These are phyloP conservation scores for Aristolochia contorta DNA, from an alignment of 164 flowering plant species.

Conservation along the genomic window DNA sequence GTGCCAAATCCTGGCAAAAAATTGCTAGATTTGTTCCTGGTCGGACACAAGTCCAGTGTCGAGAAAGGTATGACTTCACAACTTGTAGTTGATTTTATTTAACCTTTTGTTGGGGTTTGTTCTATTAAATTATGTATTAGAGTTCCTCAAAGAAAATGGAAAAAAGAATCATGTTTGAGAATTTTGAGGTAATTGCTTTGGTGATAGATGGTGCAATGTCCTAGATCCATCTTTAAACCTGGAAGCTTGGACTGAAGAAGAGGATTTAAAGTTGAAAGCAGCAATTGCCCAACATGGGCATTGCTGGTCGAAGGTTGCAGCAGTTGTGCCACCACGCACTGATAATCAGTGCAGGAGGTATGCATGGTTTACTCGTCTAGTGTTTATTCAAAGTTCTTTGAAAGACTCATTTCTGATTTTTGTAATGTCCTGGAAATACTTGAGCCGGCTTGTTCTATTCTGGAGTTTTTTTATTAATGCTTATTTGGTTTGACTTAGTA, in stretches of 20 bases:
- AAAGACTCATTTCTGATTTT: not conserved
- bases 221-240: conserved; percentile 71
- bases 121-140: not conserved
- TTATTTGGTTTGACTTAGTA: not conserved
- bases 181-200: conserved; percentile 13
- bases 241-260: conserved; percentile 71
- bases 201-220: conserved; percentile 70
- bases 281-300: conserved; percentile 55
- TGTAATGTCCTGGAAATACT: not conserved
- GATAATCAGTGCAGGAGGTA: conserved; percentile 85
- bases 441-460: not conserved
- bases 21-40: conserved; percentile 78
- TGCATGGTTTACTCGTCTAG: not conserved
- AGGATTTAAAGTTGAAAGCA: conserved; percentile 48
- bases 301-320: conserved; percentile 85
- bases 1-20: conserved; percentile 70
- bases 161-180: not conserved
- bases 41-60: conserved; percentile 75
- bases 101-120: no score
- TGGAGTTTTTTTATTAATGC: not conserved
- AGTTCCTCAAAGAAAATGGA: conserved; percentile 1
- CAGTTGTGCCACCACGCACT: conserved; percentile 62
- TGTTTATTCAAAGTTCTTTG: not conserved
- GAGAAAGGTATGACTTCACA: conserved; percentile 63
- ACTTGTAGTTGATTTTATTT: conserved; percentile 2